These are phyloP conservation scores for Fraxinus nigra DNA, from an alignment of 305 asterid species.

Conservation along the genomic window DNA sequence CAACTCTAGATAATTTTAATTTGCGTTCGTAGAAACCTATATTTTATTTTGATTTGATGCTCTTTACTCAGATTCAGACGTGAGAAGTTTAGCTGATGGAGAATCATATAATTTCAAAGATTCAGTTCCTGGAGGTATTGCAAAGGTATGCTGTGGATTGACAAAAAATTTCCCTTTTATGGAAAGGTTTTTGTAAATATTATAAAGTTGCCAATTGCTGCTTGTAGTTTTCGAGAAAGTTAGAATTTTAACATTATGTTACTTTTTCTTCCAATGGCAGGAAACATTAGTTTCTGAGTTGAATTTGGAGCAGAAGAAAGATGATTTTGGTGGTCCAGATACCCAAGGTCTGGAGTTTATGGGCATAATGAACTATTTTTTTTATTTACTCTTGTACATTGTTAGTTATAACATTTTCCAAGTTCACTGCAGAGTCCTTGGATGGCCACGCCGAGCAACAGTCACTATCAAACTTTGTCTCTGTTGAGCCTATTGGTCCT, in stretches of 20 bases:
- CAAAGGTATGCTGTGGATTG: constrained; percentile 32
- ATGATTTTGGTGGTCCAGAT: constrained; percentile 22
- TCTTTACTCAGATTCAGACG: constrained; percentile 48
- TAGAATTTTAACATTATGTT: not conserved
- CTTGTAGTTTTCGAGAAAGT: not conserved
- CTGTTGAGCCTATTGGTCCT: constrained; percentile 37
- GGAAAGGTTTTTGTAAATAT: not conserved
- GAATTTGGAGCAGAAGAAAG: constrained; percentile 32
- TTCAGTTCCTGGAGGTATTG: constrained; percentile 29
- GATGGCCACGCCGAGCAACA: constrained; percentile 41
- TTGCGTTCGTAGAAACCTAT: not conserved
- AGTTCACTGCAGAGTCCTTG: constrained; percentile 30
- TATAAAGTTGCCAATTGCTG: not conserved
- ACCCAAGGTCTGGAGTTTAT: constrained; percentile 35
- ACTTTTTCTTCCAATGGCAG: constrained; percentile 35
- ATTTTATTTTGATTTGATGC: not conserved
- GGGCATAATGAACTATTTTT: not conserved
- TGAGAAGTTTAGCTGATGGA: constrained; percentile 47
- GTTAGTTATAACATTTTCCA: not conserved
- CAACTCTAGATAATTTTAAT: not conserved
- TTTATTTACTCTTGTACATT: not conserved
- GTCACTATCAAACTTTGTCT: constrained; percentile 32
- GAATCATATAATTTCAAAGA: constrained; percentile 43
- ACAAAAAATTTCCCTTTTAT: not conserved
- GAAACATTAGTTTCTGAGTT: constrained; percentile 28